phyloP scores from a whole-genome alignment of 768 basidiomycete genomes.

The Tulasnella sp. region DNA sequence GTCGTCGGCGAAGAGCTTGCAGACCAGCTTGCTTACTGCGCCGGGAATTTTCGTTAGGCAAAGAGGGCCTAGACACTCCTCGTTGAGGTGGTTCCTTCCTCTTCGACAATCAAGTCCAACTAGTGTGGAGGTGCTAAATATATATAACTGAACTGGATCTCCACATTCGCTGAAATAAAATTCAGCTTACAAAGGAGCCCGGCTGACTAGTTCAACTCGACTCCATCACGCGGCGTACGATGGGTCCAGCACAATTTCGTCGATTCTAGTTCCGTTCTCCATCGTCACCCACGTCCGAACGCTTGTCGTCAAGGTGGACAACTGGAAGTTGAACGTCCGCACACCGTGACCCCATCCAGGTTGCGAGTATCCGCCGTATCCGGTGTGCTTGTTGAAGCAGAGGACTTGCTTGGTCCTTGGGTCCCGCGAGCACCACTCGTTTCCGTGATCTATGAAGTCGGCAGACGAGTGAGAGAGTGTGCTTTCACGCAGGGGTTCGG shows the following conservation, averaged over 20 bases:
- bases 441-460: constrained; percentile 47
- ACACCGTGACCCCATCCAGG: constrained; percentile 53
- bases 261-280: constrained; percentile 46
- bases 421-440: constrained; percentile 70
- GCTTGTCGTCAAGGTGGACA: constrained; percentile 33
- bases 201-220: too few relatives aligned
- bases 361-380: constrained; percentile 53
- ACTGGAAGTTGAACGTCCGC: constrained; percentile 48
- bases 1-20: too few relatives aligned
- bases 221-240: background rate
- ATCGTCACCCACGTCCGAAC: constrained; percentile 56
- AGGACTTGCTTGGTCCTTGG: constrained; percentile 50
- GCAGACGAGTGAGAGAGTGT: background rate
- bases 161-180: too few relatives aligned
- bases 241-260: constrained; percentile 35
- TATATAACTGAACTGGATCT: too few relatives aligned
- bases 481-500: background rate
- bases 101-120: too few relatives aligned
- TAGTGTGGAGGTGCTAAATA: too few relatives aligned
- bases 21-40: too few relatives aligned
- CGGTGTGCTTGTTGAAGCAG: constrained; percentile 69
- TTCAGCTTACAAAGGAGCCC: too few relatives aligned
- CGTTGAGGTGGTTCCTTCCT: too few relatives aligned
- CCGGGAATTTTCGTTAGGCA: too few relatives aligned
- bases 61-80: too few relatives aligned